Base-by-base conservation (phyloP, 371 early-diverging fungal species). In the Rhizomucor pusillus region DNA sequence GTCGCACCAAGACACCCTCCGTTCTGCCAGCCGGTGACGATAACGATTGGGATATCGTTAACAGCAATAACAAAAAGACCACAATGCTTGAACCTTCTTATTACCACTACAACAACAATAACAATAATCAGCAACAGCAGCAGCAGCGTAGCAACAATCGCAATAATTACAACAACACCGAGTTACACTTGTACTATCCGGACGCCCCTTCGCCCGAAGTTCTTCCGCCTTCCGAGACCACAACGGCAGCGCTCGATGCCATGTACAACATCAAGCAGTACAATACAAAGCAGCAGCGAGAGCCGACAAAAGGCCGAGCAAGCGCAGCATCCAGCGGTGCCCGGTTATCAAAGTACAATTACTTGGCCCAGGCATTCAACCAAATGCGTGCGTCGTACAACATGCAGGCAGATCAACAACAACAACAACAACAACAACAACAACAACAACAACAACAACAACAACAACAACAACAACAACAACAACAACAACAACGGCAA, bases 321-420 rank as follows among this genome's bases (percentile, higher is more conserved):
- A 18, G 45, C 13, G 34, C 33, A 34, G 9, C 45, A 20, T 53
- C 48, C 4, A 61, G 53, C n/a, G 63, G 64, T 2, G 71, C 70
- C 40, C 66, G 75, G 22, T 41, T 74, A 19, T 74, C 75, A 2
- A 74, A 74, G 44, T 74, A 74, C 43, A 71, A 67, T 34, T 68
- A 64, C 44, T 37, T 74, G 23, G 52, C 71, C 1, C 60, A 74
- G 53, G 71, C 67, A 13, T 74, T 74, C 50, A 59, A 67, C 16
- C 74, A 74, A 48, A 67, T 66, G 67, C 66, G 66, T 35, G 60
- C 55, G 13, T 57, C 65, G n/a, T n/a, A n/a, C n/a, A n/a, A n/a
- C n/a, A n/a, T n/a, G n/a, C n/a, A n/a, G n/a, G n/a, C n/a, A n/a
- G n/a, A n/a, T n/a, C n/a, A n/a, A n/a, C n/a, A n/a, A n/a, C n/a